Percentiles rank a stretch among this genome's conserved stretches.
These are phyloP conservation scores for Bisporella sp. DNA, from an alignment of 2,329 filamentous ascomycete genomes.

Conservation along the genomic window DNA sequence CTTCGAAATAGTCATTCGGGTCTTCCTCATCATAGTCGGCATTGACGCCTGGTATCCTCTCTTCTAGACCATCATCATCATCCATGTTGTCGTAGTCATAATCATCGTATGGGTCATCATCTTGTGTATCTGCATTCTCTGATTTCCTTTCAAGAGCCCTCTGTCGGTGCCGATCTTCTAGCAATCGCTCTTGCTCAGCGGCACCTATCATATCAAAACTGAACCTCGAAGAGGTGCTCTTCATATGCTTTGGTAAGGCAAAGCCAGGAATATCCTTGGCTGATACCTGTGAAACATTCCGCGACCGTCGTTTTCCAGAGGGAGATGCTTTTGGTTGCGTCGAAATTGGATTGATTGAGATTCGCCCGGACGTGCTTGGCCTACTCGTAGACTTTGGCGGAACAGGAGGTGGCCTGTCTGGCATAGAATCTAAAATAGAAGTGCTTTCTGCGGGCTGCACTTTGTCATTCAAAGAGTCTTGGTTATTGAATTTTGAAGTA, in stretches of 20 bases:
- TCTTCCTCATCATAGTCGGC: constrained; percentile 32
- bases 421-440: constrained; percentile 13
- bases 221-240: constrained; percentile 72
- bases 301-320: constrained; percentile 32
- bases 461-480: constrained; percentile 15
- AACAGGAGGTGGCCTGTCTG: constrained; percentile 18
- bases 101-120: constrained; percentile 23
- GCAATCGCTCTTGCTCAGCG: constrained; percentile 58
- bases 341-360: constrained; percentile 20
- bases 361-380: constrained; percentile 12
- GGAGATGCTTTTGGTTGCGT: constrained; percentile 17
- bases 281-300: constrained; percentile 44
- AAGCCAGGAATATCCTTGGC: constrained; percentile 32
- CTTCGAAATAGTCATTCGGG: constrained; percentile 12
- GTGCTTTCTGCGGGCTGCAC: constrained; percentile 6
- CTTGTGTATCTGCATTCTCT: constrained; percentile 29
- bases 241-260: constrained; percentile 57
- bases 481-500: constrained; percentile 10
- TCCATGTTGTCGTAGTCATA: constrained; percentile 35
- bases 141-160: constrained; percentile 55
- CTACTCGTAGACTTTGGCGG: constrained; percentile 16
- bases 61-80: constrained; percentile 52
- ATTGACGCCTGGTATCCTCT: constrained; percentile 54
- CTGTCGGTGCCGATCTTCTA: constrained; percentile 67
- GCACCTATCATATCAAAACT: constrained; percentile 75